Evolutionary conservation across 2,329 filamentous ascomycete species (phyloP).

Genomic region (Claviceps citrina): DNA sequence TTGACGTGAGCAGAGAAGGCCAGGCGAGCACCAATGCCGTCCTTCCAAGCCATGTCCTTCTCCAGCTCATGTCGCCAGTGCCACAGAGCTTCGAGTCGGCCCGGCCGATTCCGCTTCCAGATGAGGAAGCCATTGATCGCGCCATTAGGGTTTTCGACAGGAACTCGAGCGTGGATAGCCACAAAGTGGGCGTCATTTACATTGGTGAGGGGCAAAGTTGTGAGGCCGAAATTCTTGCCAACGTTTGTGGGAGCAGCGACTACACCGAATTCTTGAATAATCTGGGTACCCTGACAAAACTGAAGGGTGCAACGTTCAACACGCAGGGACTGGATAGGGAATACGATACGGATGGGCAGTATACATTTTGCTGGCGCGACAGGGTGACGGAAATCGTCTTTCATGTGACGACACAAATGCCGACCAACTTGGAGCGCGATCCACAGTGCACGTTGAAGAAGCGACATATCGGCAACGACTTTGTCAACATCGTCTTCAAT

Average conservation of each 20-base stretch:
- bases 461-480: conserved; percentile 90
- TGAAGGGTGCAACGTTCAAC: conserved; percentile 78
- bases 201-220: conserved; percentile 72
- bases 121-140: conserved; percentile 52
- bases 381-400: conserved; percentile 90
- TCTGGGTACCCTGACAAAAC: conserved; percentile 64
- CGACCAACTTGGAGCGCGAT: conserved; percentile 65
- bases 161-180: conserved; percentile 78
- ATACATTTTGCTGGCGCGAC: conserved; percentile 88
- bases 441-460: conserved; percentile 73
- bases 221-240: conserved; percentile 74
- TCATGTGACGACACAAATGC: conserved; percentile 95
- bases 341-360: conserved; percentile 67
- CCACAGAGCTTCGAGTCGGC: conserved; percentile 42
- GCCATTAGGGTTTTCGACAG: conserved; percentile 72
- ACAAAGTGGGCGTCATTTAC: conserved; percentile 91
- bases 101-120: conserved; percentile 62
- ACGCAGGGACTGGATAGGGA: conserved; percentile 76
- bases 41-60: conserved; percentile 57
- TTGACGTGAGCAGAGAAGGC: conserved; percentile 33
- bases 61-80: conserved; percentile 51
- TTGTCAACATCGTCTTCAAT: conserved; percentile 96
- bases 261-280: conserved; percentile 75
- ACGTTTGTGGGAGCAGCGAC: conserved; percentile 71
- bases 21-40: conserved; percentile 43